Evolutionary conservation across 202 grass and related monocot genomes (phyloP).

Genomic region (Carex arenaria): DNA sequence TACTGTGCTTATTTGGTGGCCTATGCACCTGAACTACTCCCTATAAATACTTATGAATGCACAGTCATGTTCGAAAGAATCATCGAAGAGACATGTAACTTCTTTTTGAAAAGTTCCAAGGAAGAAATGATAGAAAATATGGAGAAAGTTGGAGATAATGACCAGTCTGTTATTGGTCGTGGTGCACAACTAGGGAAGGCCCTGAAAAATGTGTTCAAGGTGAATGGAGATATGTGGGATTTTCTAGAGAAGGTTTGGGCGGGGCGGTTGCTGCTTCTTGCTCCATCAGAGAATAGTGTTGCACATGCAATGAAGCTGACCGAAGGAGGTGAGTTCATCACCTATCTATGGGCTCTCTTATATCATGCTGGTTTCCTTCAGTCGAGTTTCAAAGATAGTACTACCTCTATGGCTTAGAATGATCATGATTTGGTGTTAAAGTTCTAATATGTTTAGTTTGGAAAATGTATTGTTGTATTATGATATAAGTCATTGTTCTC

Average conservation of each 20-base stretch:
- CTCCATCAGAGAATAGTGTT: not conserved
- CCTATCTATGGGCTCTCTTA: conserved; percentile 15
- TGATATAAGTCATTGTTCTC: not conserved
- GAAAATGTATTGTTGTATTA: not conserved
- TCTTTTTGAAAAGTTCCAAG: not conserved
- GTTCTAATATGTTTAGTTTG: not conserved
- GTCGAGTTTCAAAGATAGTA: not conserved
- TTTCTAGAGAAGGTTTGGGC: conserved; percentile 16
- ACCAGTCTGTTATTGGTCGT: not conserved
- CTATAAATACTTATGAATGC: too few relatives aligned
- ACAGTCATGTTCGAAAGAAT: too few relatives aligned
- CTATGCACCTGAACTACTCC: too few relatives aligned
- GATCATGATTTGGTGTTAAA: not conserved
- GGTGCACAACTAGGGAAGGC: conserved; percentile 1
- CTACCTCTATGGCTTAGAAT: not conserved
- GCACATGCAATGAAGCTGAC: conserved; percentile 22
- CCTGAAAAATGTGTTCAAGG: not conserved
- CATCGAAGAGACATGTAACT: too few relatives aligned
- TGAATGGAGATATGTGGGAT: not conserved
- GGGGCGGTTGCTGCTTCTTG: conserved; percentile 10
- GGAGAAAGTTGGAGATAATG: not conserved
- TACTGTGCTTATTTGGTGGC: too few relatives aligned
- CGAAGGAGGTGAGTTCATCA: conserved; percentile 8
- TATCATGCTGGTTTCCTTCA: conserved; percentile 19
- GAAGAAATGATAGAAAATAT: not conserved